Evolutionary conservation across 2,329 filamentous ascomycete genomes (phyloP), one percentile per base, ranked within the genome.

Genomic region (Zymoseptoria passerinii): DNA sequence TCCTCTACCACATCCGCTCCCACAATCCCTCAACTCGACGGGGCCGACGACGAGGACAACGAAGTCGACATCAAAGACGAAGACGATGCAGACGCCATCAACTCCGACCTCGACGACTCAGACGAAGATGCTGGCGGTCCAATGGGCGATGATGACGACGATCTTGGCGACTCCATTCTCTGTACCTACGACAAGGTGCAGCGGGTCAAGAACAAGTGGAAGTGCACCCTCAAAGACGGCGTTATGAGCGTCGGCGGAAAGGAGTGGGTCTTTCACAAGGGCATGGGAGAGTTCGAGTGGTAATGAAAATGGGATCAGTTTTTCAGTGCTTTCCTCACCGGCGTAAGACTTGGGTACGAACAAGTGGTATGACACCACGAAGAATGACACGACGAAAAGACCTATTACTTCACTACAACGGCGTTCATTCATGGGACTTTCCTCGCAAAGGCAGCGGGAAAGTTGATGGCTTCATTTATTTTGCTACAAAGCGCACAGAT

Each of bases 141-240:
- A 53, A 65, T 68, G 57, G 67, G 67, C 54, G 70, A 73, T 18
- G 90, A 94, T 23, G 89, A 92, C 23, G 90, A 94, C 35, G 92
- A 94, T 54, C 89, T 91, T 13, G 90, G 95, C 60, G 83, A 86
- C 40, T 83, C 88, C 64, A 97, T 99, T 89, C 85, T 99, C 48
- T 99, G 94, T 79, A 96, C 95, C 72, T 99, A 99, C 73, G 94
- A 99, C 79, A 99, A 99, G 79, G 94, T 99, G 8, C 92, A 97
- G 76, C 83, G 94, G 52, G 94, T 97, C 69, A 99, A 99, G 85
- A 99, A 97, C 78, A 99, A 72, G 69, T 77, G 88, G 88, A 99
- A 99, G 88, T 99, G 94, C 76, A 92, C 90, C 1, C 84, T 99
- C 63, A 97, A 97, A 78, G 94, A 99, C 70, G 94, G 94, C 19